Percentiles rank a stretch among this genome's conserved stretches.
phyloP scores from a whole-genome alignment of 2,329 filamentous ascomycete species.

The Botrytis pseudocinerea region DNA sequence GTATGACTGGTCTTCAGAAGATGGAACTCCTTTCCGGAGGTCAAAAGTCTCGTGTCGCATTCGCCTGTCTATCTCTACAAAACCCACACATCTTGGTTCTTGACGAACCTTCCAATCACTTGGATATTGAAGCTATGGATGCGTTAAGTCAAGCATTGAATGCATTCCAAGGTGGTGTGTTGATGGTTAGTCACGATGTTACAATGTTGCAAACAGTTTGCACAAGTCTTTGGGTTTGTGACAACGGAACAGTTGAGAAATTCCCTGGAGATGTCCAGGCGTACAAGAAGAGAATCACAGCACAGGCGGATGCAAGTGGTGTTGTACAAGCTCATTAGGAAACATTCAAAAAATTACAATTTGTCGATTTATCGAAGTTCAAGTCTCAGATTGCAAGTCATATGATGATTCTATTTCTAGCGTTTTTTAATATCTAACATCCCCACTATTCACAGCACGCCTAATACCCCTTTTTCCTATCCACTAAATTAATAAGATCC shows the following conservation, averaged over 20 bases:
- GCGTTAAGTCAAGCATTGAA: conserved; percentile 81
- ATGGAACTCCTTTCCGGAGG: conserved; percentile 93
- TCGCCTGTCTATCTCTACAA: conserved; percentile 89
- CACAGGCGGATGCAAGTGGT: conserved; percentile 84
- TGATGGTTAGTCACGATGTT: conserved; percentile 99
- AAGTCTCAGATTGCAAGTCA: not conserved
- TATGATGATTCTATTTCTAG: not conserved
- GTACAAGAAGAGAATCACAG: conserved; percentile 95
- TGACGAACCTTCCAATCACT: conserved; percentile 96
- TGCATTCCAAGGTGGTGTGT: conserved; percentile 87
- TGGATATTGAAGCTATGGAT: conserved; percentile 98
- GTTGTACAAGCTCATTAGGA: conserved; percentile 55
- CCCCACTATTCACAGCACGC: not conserved
- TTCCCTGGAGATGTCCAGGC: conserved; percentile 93
- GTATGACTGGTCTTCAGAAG: conserved; percentile 94
- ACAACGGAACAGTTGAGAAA: conserved; percentile 90
- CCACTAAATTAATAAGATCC: conserved; percentile 61
- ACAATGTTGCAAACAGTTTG: conserved; percentile 98
- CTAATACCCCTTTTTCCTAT: conserved; percentile 61
- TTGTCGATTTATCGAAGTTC: not conserved
- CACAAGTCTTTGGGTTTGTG: conserved; percentile 93
- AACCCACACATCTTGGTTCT: conserved; percentile 97
- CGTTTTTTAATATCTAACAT: not conserved
- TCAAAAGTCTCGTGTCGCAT: conserved; percentile 97
- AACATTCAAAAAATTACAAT: not conserved